Conservation (phyloP, 768 basidiomycete genomes). For the Trametopsis cervina region DNA sequence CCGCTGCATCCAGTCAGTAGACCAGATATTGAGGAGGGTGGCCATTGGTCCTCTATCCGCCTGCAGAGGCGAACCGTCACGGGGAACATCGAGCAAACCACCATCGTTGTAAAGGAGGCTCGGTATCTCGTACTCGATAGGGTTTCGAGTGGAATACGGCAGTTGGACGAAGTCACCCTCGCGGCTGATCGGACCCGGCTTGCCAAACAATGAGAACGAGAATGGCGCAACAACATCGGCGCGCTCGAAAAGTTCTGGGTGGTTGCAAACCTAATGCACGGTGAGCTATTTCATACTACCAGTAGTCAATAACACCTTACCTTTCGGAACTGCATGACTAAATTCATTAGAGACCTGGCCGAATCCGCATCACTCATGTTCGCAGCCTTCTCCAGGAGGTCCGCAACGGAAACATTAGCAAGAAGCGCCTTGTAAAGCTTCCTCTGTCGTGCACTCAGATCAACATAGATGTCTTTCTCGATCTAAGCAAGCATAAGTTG, state of each 20-base stretch:
- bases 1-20: constrained; percentile 67
- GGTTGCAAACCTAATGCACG: constrained; percentile 78
- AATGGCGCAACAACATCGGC: constrained; percentile 94
- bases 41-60: constrained; percentile 48
- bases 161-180: constrained; percentile 81
- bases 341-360: constrained; percentile 93
- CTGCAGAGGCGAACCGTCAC: constrained; percentile 40
- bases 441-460: constrained; percentile 89
- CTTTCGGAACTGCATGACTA: constrained; percentile 99
- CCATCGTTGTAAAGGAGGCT: constrained; percentile 72
- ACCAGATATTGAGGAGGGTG: constrained; percentile 88
- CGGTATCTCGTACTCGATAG: constrained; percentile 76
- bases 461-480: constrained; percentile 92
- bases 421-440: constrained; percentile 84
- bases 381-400: constrained; percentile 88
- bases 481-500: constrained; percentile 47
- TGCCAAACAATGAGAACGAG: constrained; percentile 79
- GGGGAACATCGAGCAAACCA: constrained; percentile 61
- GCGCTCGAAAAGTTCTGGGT: constrained; percentile 95
- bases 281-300: constrained; percentile 2
- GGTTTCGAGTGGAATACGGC: constrained; percentile 83
- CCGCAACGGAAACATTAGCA: constrained; percentile 90
- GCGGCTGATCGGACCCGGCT: constrained; percentile 73
- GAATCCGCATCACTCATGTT: constrained; percentile 88
- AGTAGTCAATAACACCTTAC: constrained; percentile 29